These are phyloP conservation scores for Wickerhamomyces hampshirensis DNA, from an alignment of 805 yeast genomes.

Conservation along the genomic window DNA sequence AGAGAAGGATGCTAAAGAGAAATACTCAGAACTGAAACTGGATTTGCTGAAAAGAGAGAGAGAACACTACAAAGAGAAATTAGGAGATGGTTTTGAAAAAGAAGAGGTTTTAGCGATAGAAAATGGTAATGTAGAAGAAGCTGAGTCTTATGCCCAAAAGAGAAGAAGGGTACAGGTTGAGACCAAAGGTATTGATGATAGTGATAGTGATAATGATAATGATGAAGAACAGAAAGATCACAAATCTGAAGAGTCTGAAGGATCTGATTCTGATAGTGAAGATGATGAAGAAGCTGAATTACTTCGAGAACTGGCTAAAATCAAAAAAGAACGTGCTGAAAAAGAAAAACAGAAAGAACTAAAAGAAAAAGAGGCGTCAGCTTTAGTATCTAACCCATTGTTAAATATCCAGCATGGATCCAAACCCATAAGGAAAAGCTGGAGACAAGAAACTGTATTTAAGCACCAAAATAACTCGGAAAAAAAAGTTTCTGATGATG, in stretches of 20 bases:
- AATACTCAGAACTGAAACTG: conserved; percentile 17
- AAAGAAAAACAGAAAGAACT: conserved; percentile 24
- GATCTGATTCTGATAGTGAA: conserved; percentile 29
- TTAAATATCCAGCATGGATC: conserved; percentile 12
- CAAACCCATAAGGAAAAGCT: conserved; percentile 16
- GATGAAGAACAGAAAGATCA: conserved; percentile 27
- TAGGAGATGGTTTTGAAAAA: neutral
- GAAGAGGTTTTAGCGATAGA: neutral
- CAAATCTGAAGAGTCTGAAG: too few relatives aligned
- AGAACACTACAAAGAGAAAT: conserved; percentile 10
- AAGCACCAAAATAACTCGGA: conserved; percentile 19
- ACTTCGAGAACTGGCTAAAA: conserved; percentile 33
- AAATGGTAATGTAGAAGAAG: conserved; percentile 1
- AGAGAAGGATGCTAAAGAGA: conserved; percentile 10
- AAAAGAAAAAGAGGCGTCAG: conserved; percentile 19
- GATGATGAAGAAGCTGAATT: conserved; percentile 43
- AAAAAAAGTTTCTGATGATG: conserved; percentile 23
- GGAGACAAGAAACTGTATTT: conserved; percentile 33
- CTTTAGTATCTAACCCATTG: conserved; percentile 25
- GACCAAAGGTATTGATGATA: conserved; percentile 33
- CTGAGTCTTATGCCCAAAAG: conserved; percentile 10
- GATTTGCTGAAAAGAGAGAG: conserved; percentile 17
- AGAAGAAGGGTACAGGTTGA: conserved; percentile 24
- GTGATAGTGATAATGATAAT: conserved; percentile 29
- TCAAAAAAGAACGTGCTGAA: conserved; percentile 31